A percentile compares a stretch with the other conserved stretches of the same genome.
These are phyloP conservation scores for Penicillium sumatraense DNA, from an alignment of 2,329 filamentous ascomycete species.

Conservation along the genomic window DNA sequence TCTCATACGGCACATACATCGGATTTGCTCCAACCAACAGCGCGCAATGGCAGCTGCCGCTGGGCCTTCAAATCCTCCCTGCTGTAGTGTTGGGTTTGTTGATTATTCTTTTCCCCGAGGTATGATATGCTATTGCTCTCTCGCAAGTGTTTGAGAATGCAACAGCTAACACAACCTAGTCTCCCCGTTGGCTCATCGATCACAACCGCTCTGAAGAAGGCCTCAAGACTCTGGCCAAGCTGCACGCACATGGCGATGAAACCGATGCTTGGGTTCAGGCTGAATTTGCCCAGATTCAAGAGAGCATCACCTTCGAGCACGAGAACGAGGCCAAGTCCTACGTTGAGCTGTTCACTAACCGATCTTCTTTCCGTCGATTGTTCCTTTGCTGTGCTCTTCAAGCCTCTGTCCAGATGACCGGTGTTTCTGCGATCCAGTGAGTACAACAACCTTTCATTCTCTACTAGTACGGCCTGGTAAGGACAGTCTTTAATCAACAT, in stretches of 20 bases:
- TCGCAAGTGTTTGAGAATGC: too few relatives aligned
- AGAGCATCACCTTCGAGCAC: slow-evolving; percentile 67
- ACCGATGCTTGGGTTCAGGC: slow-evolving; percentile 72
- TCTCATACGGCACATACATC: slow-evolving; percentile 67
- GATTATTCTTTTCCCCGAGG: slow-evolving; percentile 74
- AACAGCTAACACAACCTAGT: slow-evolving; percentile 35
- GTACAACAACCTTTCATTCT: slow-evolving; percentile 1
- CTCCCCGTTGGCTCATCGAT: slow-evolving; percentile 75
- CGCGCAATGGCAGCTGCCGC: slow-evolving; percentile 65
- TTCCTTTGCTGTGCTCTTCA: slow-evolving; percentile 73
- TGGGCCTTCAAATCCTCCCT: slow-evolving; percentile 74
- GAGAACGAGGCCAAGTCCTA: slow-evolving; percentile 73
- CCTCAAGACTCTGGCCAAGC: slow-evolving; percentile 66
- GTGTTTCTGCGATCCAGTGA: slow-evolving; percentile 70
- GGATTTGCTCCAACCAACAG: slow-evolving; percentile 52
- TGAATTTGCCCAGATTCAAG: slow-evolving; percentile 73
- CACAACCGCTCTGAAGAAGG: slow-evolving; percentile 69
- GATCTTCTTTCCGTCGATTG: slow-evolving; percentile 71
- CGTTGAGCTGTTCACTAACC: slow-evolving; percentile 68
- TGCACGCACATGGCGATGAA: slow-evolving; percentile 71
- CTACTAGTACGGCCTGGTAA: too few relatives aligned
- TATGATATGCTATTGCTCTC: slow-evolving; percentile 7
- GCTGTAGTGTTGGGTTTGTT: slow-evolving; percentile 66
- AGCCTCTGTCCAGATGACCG: slow-evolving; percentile 76
- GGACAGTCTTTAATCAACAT: not conserved